Evolutionary conservation across 78 protist genomes (phyloP).

Genomic region (Cavenderia fasciculata): DNA sequence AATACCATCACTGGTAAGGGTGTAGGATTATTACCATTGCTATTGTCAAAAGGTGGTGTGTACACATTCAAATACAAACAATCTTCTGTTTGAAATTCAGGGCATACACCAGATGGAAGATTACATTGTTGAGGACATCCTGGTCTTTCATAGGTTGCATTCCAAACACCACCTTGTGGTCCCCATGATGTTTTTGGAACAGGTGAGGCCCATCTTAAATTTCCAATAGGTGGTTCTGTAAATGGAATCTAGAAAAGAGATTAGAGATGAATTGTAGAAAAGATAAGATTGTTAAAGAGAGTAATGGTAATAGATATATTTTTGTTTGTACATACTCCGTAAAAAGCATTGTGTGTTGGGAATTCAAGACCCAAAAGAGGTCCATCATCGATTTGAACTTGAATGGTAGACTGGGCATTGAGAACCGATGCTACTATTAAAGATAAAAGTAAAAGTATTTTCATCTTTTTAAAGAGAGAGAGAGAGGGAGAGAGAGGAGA

Average conservation of each 20-base stretch:
- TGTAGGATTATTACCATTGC: too few species aligned
- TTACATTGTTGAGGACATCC: conserved; percentile 60
- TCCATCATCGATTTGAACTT: too few species aligned
- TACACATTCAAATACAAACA: conserved; percentile 79
- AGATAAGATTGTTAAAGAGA: too few species aligned
- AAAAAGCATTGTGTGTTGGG: neutral
- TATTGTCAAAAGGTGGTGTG: conserved; percentile 22
- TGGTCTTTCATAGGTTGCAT: conserved; percentile 33
- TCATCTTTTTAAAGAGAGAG: too few species aligned
- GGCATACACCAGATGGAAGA: conserved; percentile 61
- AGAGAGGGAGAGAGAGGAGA: too few species aligned
- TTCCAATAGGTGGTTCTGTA: conserved; percentile 58
- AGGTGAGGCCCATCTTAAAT: conserved; percentile 41
- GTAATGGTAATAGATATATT: too few species aligned
- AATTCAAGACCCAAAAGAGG: neutral
- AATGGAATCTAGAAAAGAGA: conserved; percentile 16
- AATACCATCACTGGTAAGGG: conserved; percentile 79
- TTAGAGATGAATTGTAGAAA: too few species aligned
- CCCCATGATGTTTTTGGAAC: neutral
- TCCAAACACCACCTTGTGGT: neutral
- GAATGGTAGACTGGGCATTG: too few species aligned
- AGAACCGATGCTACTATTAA: too few species aligned
- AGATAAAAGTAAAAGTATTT: too few species aligned
- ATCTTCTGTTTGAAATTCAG: conserved; percentile 24
- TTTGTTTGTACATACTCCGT: conserved; percentile 7